phyloP scores from a whole-genome alignment of 345 rosid genomes.

The Anastatica hierochuntica region DNA sequence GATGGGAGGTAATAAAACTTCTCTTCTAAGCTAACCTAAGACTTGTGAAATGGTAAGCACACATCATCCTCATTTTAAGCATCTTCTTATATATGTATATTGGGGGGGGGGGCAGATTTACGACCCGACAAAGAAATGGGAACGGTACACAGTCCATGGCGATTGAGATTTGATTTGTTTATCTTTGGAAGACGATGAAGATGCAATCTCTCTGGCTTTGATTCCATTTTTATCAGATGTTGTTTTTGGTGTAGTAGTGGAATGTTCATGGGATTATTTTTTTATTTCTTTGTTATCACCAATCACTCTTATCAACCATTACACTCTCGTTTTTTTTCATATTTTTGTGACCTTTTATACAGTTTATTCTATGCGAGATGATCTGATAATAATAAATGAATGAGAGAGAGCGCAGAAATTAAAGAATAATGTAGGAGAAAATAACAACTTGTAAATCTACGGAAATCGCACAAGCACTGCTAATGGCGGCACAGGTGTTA shows the following conservation, averaged over 20 bases:
- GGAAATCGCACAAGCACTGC: too few relatives aligned
- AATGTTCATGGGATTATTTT: conserved; percentile 12
- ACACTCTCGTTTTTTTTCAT: background rate
- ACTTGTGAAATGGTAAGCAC: too few relatives aligned
- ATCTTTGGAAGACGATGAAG: too few relatives aligned
- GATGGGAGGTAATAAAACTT: conserved; percentile 76
- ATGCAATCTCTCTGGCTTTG: too few relatives aligned
- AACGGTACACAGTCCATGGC: conserved; percentile 92
- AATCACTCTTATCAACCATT: background rate
- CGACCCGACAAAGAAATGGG: conserved; percentile 87
- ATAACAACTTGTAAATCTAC: too few relatives aligned
- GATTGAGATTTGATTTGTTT: conserved; percentile 33
- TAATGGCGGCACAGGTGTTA: too few relatives aligned
- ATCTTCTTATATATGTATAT: background rate
- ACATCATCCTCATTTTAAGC: background rate
- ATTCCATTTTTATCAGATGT: too few relatives aligned
- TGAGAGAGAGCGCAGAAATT: too few relatives aligned
- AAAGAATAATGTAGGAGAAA: too few relatives aligned
- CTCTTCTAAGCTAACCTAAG: background rate
- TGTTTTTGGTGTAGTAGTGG: conserved; percentile 4
- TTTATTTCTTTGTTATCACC: background rate
- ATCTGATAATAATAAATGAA: too few relatives aligned
- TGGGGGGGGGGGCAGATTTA: conserved; percentile 58
- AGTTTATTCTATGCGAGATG: too few relatives aligned
- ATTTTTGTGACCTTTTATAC: too few relatives aligned